Conservation (phyloP, 768 basidiomycete genomes). For the Leccinellum albellum region DNA sequence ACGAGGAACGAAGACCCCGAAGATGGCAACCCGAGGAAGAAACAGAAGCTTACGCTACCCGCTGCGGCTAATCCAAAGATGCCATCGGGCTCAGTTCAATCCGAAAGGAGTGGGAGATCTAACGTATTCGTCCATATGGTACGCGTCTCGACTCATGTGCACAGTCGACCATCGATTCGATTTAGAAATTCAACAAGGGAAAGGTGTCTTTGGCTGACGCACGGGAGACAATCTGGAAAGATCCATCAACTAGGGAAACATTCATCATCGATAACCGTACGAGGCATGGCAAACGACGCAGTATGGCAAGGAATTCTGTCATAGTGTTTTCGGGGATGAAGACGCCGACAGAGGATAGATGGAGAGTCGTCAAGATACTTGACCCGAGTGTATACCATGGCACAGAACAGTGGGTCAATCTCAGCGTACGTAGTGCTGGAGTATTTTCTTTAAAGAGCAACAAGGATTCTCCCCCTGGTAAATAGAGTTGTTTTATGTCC, state of each 20-base stretch:
- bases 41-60: conserved; percentile 39
- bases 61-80: conserved; percentile 2
- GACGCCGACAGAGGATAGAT: neutral
- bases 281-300: conserved; percentile 33
- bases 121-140: conserved; percentile 19
- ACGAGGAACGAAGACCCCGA: conserved; percentile 5
- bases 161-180: conserved; percentile 1
- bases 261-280: conserved; percentile 66
- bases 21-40: conserved; percentile 45
- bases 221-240: conserved; percentile 45
- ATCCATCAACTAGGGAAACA: conserved; percentile 55
- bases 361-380: neutral
- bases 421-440: no score
- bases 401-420: no score
- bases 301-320: neutral
- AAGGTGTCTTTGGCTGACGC: conserved; percentile 30
- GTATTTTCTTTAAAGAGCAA: no score
- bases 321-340: neutral
- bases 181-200: conserved; percentile 14
- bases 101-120: conserved; percentile 8
- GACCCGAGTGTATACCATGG: no score
- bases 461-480: no score
- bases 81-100: conserved; percentile 2
- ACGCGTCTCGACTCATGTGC: conserved; percentile 9
- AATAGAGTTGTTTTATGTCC: no score